These are phyloP conservation scores for Arachnopeziza araneosa DNA, from an alignment of 2,329 filamentous ascomycete genomes.

Conservation along the genomic window DNA sequence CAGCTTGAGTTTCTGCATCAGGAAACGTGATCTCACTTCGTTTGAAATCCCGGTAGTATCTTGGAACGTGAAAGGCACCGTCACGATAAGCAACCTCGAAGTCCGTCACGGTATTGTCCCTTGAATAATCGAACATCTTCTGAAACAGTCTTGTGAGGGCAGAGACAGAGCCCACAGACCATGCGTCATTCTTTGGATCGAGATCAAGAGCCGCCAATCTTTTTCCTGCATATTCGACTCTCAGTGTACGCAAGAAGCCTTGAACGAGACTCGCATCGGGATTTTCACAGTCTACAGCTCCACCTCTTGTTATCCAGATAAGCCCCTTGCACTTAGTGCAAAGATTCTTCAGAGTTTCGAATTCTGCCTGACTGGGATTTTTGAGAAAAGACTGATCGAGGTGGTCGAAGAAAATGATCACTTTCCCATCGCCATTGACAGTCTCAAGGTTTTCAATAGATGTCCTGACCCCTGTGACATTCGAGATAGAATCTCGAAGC, in stretches of 20 bases:
- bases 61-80: not conserved
- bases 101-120: not conserved
- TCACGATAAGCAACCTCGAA: not conserved
- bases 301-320: not conserved
- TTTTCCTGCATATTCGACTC: not conserved
- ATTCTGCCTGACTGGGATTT: not conserved
- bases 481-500: not conserved
- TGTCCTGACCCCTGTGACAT: not conserved
- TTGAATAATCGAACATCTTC: not conserved
- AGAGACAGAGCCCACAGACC: not conserved
- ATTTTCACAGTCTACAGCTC: not conserved
- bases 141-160: not conserved
- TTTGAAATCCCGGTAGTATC: not conserved
- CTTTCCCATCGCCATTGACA: not conserved
- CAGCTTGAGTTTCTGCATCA: slow-evolving; percentile 20
- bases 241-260: not conserved
- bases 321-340: not conserved
- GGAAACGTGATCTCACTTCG: slow-evolving; percentile 30
- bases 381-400: not conserved
- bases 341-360: not conserved
- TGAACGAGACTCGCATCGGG: not conserved
- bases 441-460: not conserved
- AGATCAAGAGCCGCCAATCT: not conserved
- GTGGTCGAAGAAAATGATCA: not conserved
- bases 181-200: not conserved